phyloP scores from a whole-genome alignment of 108 stramenopile genomes.

The Hondaea fermentalgiana region DNA sequence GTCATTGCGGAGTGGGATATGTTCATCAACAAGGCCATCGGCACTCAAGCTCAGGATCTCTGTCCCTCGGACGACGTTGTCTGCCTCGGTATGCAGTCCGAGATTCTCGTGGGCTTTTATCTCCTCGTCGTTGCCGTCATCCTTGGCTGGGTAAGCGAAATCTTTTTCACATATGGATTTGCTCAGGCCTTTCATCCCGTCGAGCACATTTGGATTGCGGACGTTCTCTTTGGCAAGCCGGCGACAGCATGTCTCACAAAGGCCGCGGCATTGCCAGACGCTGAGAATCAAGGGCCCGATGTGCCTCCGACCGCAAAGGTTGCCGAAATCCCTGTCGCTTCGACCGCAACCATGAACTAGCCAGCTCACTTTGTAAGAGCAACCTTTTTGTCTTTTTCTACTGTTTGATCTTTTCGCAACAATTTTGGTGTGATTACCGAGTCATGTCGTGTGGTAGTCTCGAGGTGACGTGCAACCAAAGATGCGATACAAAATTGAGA shows the following conservation, averaged over 20 bases:
- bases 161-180: not conserved
- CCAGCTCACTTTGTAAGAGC: too few species aligned
- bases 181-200: not conserved
- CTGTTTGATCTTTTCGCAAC: too few species aligned
- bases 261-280: not conserved
- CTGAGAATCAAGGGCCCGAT: too few species aligned
- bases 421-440: too few species aligned
- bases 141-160: not conserved
- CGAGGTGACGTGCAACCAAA: too few species aligned
- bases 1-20: constrained; percentile 1
- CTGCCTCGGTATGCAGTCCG: not conserved
- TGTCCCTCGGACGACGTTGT: not conserved
- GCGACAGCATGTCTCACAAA: not conserved
- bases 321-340: too few species aligned
- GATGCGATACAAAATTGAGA: too few species aligned
- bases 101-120: not conserved
- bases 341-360: too few species aligned
- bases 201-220: not conserved
- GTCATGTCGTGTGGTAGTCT: too few species aligned
- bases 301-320: too few species aligned
- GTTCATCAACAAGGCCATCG: constrained; percentile 3
- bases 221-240: not conserved
- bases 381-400: too few species aligned
- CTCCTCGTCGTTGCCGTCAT: not conserved
- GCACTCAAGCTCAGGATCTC: not conserved